Conservation (phyloP, 495 filamentous ascomycete genomes). For the Xylaria sp. region DNA sequence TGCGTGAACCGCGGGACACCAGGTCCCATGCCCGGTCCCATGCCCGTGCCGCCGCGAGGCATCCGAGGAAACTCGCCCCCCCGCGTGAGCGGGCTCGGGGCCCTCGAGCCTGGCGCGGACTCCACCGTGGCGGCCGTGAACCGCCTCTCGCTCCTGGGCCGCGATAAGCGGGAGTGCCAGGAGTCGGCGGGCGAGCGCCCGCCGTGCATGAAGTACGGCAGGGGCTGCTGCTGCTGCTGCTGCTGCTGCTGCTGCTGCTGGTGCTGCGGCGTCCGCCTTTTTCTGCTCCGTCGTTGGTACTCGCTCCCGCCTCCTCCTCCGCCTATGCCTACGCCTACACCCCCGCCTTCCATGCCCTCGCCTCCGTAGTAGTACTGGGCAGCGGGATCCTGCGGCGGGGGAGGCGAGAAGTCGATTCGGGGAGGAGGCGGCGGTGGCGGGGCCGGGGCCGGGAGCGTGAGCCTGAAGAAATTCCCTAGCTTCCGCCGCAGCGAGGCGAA, state of each 20-base stretch:
- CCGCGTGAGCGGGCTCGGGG: background rate
- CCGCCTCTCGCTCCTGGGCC: background rate
- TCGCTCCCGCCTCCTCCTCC: too few species aligned
- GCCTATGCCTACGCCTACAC: too few species aligned
- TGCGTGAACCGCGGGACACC: background rate
- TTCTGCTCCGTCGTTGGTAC: background rate
- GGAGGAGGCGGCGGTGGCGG: background rate
- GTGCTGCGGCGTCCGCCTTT: background rate
- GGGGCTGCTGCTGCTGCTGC: background rate
- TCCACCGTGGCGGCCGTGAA: background rate
- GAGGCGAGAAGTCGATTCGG: background rate
- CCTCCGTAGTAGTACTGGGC: background rate
- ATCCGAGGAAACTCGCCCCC: background rate
- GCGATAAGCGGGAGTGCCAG: background rate
- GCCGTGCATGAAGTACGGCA: conserved; percentile 26
- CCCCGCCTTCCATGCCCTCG: background rate
- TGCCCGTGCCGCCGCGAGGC: too few species aligned
- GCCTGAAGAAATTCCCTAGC: conserved; percentile 11
- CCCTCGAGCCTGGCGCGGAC: background rate
- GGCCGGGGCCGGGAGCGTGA: background rate
- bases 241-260: background rate
- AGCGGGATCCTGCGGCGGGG: background rate
- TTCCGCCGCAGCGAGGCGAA: conserved; percentile 22
- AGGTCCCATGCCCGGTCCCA: background rate
- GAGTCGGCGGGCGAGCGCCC: conserved; percentile 19